Base-by-base conservation (phyloP, 1,284 basidiomycete species). In the Mycena sp. region DNA sequence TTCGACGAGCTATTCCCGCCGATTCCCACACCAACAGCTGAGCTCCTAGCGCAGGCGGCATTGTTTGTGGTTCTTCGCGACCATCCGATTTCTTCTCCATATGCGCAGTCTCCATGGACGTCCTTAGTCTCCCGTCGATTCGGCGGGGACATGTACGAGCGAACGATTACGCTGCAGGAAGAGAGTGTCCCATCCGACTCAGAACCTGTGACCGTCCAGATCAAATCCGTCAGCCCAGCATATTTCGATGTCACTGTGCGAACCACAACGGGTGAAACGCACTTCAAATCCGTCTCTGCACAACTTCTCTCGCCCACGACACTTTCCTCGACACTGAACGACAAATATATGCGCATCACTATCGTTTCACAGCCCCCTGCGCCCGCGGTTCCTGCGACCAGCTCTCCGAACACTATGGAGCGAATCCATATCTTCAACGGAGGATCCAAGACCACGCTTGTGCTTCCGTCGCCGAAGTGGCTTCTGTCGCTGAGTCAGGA, bases 1-100 rank as follows among this genome's bases (percentile, higher is more conserved):
- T 85, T 86, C 70, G 81, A 87, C 55, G 86, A 91, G 60, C 80
- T 96, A 23, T 94, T 95, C 79, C 91, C 92, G 5, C 79, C 84
- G 0, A 68, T 87, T 1, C 70, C 79, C 6, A 78, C 83, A 19
- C 88, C 92, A 0, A 83, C 84, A 0, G 77, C 89, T 0, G 85
- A 89, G 51, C 71, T 91, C 9, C 79, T 95, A 5, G 92, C 91
- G 1, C 91, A 93, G 73, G 92, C 91, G 0, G 95, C 91, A 0
- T 80, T 96, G 11, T 95, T 84, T 70, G 79, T 93, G 19, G 84
- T 82, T 23, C 84, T 95, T 19, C 86, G 91, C 46, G 92, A 93
- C 66, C 81, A 84, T 37, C 76, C 82, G 5, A 58, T 70, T 46
- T 52, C 63, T 56, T 44, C 71, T 21, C 23, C 70, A 11, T 35